Conservation (phyloP, 805 yeast species). For the Ogataea degrootiae region DNA sequence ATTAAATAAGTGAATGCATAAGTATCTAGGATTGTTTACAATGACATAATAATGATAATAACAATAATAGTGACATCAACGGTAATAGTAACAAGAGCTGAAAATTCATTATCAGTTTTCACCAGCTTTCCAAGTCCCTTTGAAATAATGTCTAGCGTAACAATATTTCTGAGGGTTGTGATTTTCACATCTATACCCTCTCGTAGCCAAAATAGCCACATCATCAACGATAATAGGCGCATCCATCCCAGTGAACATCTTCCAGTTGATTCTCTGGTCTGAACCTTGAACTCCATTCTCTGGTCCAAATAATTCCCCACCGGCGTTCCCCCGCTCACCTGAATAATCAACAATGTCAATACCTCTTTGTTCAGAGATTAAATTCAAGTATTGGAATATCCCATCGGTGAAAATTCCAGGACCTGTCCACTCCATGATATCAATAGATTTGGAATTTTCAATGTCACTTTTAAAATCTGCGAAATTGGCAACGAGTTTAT, state of each 20-base stretch:
- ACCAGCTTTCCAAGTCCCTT: slow-evolving; percentile 16
- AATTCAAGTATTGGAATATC: slow-evolving; percentile 41
- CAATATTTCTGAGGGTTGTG: slow-evolving; percentile 27
- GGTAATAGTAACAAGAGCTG: not conserved
- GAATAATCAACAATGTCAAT: slow-evolving; percentile 6
- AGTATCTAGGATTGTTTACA: too few relatives aligned
- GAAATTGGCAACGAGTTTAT: slow-evolving; percentile 14
- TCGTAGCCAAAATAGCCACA: slow-evolving; percentile 12
- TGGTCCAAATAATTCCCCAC: slow-evolving; percentile 14
- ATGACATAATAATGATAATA: too few relatives aligned
- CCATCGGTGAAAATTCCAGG: slow-evolving; percentile 48
- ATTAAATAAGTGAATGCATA: too few relatives aligned
- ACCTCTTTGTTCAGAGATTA: not conserved
- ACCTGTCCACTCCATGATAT: slow-evolving; percentile 47
- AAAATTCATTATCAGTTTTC: not conserved
- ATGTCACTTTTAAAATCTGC: slow-evolving; percentile 19
- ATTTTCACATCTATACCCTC: slow-evolving; percentile 11
- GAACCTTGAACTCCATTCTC: not conserved
- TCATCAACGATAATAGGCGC: slow-evolving; percentile 16
- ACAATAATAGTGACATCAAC: not conserved
- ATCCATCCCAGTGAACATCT: slow-evolving; percentile 14
- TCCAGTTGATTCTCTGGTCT: slow-evolving; percentile 10
- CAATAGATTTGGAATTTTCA: slow-evolving; percentile 34
- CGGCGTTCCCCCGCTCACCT: slow-evolving; percentile 2
- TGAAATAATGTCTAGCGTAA: slow-evolving; percentile 13